These are phyloP conservation scores for Phalaenopsis aphrodite DNA, from an alignment of 106 monocot species.

Conservation along the genomic window DNA sequence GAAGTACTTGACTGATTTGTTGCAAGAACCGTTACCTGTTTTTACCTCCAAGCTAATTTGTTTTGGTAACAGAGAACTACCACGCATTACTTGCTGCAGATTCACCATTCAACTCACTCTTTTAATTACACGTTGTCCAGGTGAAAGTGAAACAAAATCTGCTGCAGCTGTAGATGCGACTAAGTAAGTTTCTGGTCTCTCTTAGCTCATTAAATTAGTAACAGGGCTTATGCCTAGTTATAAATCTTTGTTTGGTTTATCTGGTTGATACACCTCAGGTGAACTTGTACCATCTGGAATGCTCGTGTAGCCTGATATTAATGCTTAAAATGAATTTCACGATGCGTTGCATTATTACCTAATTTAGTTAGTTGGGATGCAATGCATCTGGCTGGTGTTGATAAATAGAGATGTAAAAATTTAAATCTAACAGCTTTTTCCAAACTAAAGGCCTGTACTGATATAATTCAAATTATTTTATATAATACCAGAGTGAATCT, in stretches of 20 bases:
- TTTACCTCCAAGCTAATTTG: background rate
- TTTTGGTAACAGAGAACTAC: background rate
- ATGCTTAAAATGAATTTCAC: background rate
- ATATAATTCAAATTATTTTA: background rate
- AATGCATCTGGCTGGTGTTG: too few relatives aligned
- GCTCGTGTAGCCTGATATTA: background rate
- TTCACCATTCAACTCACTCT: background rate
- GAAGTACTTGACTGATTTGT: background rate
- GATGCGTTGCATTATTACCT: background rate
- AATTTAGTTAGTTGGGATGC: background rate
- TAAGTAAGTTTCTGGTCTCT: conserved; percentile 4
- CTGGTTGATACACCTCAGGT: background rate
- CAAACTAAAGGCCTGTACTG: background rate
- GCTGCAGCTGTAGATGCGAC: background rate
- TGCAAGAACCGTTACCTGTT: background rate
- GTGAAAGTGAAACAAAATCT: background rate
- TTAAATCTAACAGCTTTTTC: background rate
- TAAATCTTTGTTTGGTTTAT: background rate
- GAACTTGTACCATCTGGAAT: background rate
- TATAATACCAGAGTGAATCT: background rate
- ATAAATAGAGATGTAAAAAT: background rate
- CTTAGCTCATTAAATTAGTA: background rate
- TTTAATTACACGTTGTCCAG: background rate
- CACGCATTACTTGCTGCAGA: background rate
- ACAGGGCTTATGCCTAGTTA: background rate